phyloP scores from a whole-genome alignment of 2,329 filamentous ascomycete genomes.

The Biscogniauxia sp. region DNA sequence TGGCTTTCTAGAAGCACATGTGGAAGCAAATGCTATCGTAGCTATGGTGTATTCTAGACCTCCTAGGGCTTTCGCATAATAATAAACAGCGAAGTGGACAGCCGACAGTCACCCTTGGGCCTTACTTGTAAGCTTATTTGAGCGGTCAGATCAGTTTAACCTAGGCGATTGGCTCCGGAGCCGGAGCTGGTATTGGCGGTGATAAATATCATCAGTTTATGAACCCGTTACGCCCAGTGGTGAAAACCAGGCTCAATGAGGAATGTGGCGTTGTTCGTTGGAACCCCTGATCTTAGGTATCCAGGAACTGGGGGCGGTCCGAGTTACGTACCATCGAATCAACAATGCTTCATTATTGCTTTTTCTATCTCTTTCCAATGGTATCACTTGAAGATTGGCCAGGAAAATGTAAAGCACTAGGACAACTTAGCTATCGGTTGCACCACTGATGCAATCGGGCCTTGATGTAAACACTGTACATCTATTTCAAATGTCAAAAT shows the following conservation, averaged over 20 bases:
- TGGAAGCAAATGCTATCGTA: background rate
- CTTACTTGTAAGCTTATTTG: background rate
- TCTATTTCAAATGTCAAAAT: background rate
- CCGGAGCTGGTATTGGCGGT: background rate
- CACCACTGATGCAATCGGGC: background rate
- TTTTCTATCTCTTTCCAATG: background rate
- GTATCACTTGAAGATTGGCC: background rate
- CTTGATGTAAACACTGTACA: background rate
- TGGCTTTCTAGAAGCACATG: background rate
- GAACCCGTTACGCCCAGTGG: background rate
- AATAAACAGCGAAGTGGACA: background rate
- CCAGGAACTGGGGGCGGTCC: background rate
- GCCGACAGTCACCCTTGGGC: background rate
- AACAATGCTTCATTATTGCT: background rate
- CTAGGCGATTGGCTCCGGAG: background rate
- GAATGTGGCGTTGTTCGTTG: background rate
- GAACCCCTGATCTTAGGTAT: background rate
- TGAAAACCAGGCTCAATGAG: background rate
- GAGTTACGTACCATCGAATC: background rate
- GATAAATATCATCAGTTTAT: background rate
- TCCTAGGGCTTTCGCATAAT: background rate
- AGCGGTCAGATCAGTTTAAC: background rate
- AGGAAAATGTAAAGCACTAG: background rate
- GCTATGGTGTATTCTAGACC: background rate
- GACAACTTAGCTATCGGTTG: background rate